Base-by-base conservation (phyloP, 257 asterid species). In the Rubia yunnanensis region DNA sequence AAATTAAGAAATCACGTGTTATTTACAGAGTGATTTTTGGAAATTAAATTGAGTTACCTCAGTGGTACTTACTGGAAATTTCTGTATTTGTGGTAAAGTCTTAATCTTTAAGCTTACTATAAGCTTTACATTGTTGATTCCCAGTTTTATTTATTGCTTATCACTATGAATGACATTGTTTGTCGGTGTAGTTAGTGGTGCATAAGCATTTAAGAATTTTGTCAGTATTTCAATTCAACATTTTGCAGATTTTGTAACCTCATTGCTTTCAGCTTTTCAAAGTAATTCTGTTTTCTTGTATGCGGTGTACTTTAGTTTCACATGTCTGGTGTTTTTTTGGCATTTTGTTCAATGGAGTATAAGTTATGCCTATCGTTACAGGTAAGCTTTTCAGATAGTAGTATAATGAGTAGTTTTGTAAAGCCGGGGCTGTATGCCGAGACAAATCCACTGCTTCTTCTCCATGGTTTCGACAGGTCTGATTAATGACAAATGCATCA, bases 381-480 rank as follows among this genome's bases (percentile, higher is more conserved):
- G 97, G 84, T 89, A 34, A 78, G 82, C 77, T 76, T 78, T 52
- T 78, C 90, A 23, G 70, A 71, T 32, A 52, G 69, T 60, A 41
- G 73, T 73, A 67, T 92, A 58, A 78, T 87, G 98, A 92, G 94
- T 75, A 92, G 97, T 82, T 87, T 95, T 63, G 84, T 92, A 59
- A 87, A 79, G 83, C 96, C 98, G 20, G 77, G 52, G 72, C 70
- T 27, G 38, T 71, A 71, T 57, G 50, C 70, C 7, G 67, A 78
- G 70, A 50, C 75, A 35, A 78, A 73, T 70, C 97, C 98, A 0
- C 34, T 92, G 52, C 94, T 89, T 68, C 96, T 92, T 79, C 96
- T 92, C 74, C 98, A 89, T 72, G 97, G 98, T 66, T 92, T 92
- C 71, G 98, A 92, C 77, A 92, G 97, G 98, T 89, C 66, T 38